These are phyloP conservation scores for Annulohypoxylon bovei DNA, from an alignment of 495 filamentous ascomycete species.

Conservation along the genomic window DNA sequence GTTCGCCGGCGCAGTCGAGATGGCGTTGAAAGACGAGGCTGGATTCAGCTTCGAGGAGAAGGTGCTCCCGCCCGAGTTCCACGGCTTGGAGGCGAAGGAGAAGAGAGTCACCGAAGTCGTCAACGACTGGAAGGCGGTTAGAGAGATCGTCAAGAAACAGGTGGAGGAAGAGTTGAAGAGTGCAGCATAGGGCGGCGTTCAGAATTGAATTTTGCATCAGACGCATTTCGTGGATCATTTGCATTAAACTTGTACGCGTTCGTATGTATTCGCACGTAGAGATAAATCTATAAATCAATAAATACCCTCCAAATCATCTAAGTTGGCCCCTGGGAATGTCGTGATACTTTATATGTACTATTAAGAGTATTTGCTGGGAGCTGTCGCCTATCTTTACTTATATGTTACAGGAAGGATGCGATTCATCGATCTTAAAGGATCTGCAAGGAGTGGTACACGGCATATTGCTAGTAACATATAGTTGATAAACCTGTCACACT, in stretches of 20 bases:
- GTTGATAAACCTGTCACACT: not conserved
- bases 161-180: slow-evolving; percentile 63
- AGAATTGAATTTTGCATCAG: slow-evolving; percentile 15
- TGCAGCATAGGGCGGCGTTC: slow-evolving; percentile 37
- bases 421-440: too few species aligned
- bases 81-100: slow-evolving; percentile 73
- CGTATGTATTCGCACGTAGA: not conserved
- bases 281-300: slow-evolving; percentile 10
- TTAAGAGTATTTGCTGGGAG: too few species aligned
- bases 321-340: not conserved
- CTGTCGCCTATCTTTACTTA: not conserved
- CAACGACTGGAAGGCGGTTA: slow-evolving; percentile 61
- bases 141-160: slow-evolving; percentile 64
- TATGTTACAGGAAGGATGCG: not conserved
- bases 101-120: slow-evolving; percentile 65
- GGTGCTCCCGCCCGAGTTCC: slow-evolving; percentile 82
- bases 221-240: slow-evolving; percentile 25
- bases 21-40: slow-evolving; percentile 72
- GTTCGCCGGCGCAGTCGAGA: slow-evolving; percentile 80
- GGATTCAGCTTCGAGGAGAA: slow-evolving; percentile 75
- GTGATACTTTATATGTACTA: not conserved
- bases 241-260: slow-evolving; percentile 11
- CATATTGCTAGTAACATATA: not conserved
- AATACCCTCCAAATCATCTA: not conserved
- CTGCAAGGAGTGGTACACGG: too few species aligned